These are phyloP conservation scores for Tilletia caries DNA, from an alignment of 1,284 basidiomycete species.

Conservation along the genomic window DNA sequence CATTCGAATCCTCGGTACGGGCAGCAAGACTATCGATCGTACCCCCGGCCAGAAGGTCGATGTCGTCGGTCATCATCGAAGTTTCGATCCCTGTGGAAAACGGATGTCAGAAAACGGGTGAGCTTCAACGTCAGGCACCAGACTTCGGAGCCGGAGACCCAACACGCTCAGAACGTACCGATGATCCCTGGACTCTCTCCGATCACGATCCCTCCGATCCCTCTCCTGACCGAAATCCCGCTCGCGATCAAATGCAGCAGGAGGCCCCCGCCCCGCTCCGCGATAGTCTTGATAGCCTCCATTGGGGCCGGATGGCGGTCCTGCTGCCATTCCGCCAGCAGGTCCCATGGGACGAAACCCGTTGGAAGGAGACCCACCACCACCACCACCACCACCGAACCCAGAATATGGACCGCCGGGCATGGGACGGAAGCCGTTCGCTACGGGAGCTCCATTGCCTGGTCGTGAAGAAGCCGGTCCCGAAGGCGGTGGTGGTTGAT, in stretches of 20 bases:
- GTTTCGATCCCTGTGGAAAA: background rate
- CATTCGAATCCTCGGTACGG: too few relatives aligned
- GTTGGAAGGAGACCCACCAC: background rate
- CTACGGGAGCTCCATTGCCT: background rate
- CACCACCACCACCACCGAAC: background rate
- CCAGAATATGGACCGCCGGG: background rate
- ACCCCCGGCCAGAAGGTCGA: background rate
- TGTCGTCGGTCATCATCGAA: conserved; percentile 13
- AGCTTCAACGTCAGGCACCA: background rate
- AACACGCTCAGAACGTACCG: conserved; percentile 12
- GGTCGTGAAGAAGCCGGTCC: background rate
- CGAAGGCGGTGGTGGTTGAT: background rate
- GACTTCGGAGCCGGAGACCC: background rate
- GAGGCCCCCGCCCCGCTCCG: conserved; percentile 8
- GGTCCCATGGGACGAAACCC: conserved; percentile 12
- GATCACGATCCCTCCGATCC: conserved; percentile 31
- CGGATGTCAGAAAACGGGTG: background rate
- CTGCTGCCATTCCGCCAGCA: conserved; percentile 19
- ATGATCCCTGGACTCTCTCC: conserved; percentile 30
- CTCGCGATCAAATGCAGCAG: conserved; percentile 27
- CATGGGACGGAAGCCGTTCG: background rate
- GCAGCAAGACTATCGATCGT: background rate
- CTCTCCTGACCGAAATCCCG: conserved; percentile 31
- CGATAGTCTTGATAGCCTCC: conserved; percentile 13
- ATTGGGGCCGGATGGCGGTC: conserved; percentile 3